Conservation (phyloP, 2,329 filamentous ascomycete genomes). For the Fusarium haematococcum region DNA sequence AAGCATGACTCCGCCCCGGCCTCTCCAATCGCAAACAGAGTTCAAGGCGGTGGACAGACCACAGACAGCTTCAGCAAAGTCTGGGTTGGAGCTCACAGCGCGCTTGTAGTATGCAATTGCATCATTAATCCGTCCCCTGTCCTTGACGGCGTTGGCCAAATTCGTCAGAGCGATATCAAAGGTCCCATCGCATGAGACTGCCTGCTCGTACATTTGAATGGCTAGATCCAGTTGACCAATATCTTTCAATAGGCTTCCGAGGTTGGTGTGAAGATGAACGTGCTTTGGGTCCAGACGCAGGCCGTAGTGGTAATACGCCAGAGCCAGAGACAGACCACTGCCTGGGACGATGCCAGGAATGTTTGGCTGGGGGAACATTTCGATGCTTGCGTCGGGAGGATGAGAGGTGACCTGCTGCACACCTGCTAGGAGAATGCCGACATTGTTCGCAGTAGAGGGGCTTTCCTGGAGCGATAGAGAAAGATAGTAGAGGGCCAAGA, state of each 20-base stretch:
- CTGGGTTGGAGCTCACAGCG: constrained; percentile 90
- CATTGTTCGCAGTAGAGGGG: constrained; percentile 97
- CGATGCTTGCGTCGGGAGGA: constrained; percentile 14
- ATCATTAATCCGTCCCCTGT: constrained; percentile 91
- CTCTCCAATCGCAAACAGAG: constrained; percentile 95
- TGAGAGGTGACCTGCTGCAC: constrained; percentile 76
- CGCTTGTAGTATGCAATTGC: constrained; percentile 92
- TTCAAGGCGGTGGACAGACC: constrained; percentile 95
- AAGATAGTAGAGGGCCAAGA: constrained; percentile 93
- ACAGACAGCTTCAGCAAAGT: constrained; percentile 97
- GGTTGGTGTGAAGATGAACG: constrained; percentile 95
- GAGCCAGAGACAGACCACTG: constrained; percentile 86
- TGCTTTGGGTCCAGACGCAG: constrained; percentile 87
- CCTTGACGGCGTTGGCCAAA: constrained; percentile 96
- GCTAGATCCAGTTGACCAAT: constrained; percentile 92
- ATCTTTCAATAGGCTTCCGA: constrained; percentile 95
- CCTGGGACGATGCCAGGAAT: constrained; percentile 86
- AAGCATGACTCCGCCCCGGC: constrained; percentile 86
- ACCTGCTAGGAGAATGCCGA: constrained; percentile 95
- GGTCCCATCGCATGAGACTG: constrained; percentile 89
- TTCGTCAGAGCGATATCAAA: constrained; percentile 98
- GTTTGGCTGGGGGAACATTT: constrained; percentile 45
- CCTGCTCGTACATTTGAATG: constrained; percentile 97
- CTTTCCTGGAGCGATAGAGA: constrained; percentile 95
- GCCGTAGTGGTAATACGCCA: constrained; percentile 96